Evolutionary conservation across 805 yeast species (phyloP).

Genomic region (Yamadazyma olivae): DNA sequence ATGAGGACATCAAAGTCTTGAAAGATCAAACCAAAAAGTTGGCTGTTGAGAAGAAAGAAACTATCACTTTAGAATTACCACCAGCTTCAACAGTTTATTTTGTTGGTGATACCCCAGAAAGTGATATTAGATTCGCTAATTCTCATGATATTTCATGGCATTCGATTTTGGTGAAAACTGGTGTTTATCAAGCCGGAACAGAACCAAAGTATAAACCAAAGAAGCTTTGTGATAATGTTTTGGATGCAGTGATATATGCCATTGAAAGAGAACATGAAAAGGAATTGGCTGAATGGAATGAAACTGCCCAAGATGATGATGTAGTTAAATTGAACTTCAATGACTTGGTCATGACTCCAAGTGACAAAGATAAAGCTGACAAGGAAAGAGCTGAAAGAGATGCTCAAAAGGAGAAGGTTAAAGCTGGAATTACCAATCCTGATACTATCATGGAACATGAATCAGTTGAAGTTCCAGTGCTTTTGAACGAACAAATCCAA

Average conservation of each 20-base stretch:
- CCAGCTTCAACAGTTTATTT: conserved; percentile 85
- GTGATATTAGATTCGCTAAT: conserved; percentile 84
- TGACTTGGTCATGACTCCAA: conserved; percentile 45
- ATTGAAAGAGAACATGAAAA: conserved; percentile 74
- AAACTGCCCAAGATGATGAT: conserved; percentile 35
- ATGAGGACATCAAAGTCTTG: conserved; percentile 7
- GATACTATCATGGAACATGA: conserved; percentile 45
- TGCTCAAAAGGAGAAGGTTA: conserved; percentile 6
- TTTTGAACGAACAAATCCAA: conserved; percentile 41
- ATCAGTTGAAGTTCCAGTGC: conserved; percentile 49
- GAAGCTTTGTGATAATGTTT: conserved; percentile 65
- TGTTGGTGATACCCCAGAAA: conserved; percentile 89
- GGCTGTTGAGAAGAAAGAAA: conserved; percentile 33
- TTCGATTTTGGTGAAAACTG: conserved; percentile 82
- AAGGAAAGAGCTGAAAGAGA: conserved; percentile 1
- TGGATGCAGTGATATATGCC: conserved; percentile 81
- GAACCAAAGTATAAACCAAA: conserved; percentile 78
- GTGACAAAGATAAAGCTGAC: conserved; percentile 18
- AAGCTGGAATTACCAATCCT: conserved; percentile 10
- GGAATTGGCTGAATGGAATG: conserved; percentile 76
- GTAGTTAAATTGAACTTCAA: conserved; percentile 39
- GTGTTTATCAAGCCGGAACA: conserved; percentile 81
- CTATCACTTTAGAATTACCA: conserved; percentile 57
- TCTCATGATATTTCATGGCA: conserved; percentile 83
- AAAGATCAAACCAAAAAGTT: conserved; percentile 20